phyloP scores from a whole-genome alignment of 73 alveolate species.

The Stentor coeruleus region DNA sequence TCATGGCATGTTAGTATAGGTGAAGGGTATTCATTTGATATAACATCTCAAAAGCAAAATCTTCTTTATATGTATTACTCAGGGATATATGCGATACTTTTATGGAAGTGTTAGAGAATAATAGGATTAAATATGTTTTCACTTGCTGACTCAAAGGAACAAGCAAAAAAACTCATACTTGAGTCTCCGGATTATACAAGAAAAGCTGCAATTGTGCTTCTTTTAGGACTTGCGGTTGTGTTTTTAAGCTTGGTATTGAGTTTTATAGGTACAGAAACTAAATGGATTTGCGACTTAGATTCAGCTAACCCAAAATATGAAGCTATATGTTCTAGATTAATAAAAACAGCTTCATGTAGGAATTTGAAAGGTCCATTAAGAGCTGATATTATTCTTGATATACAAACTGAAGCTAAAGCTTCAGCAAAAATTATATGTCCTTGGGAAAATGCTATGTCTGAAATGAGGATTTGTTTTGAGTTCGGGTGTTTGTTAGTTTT shows the following conservation, averaged over 20 bases:
- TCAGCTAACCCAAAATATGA: background rate
- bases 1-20: slow-evolving; percentile 63
- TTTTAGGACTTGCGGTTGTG: background rate
- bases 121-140: too few species aligned
- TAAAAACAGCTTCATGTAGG: background rate
- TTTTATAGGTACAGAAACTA: background rate
- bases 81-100: slow-evolving; percentile 44
- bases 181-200: slow-evolving; percentile 7
- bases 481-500: background rate
- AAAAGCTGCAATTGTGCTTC: background rate
- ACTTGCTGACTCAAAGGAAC: too few species aligned
- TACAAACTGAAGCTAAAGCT: background rate
- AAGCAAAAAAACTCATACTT: too few species aligned
- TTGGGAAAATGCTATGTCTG: slow-evolving; percentile 21
- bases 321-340: background rate
- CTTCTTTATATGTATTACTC: slow-evolving; percentile 54
- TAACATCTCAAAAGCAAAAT: slow-evolving; percentile 53
- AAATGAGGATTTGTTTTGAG: slow-evolving; percentile 10
- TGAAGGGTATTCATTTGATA: slow-evolving; percentile 62
- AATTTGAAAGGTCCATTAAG: background rate
- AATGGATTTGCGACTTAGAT: slow-evolving; percentile 2
- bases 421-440: slow-evolving; percentile 21
- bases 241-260: background rate
- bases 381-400: background rate
- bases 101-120: slow-evolving; percentile 50